Base-by-base conservation (phyloP, 768 basidiomycete species). In the Boletus subcaerulescens region DNA sequence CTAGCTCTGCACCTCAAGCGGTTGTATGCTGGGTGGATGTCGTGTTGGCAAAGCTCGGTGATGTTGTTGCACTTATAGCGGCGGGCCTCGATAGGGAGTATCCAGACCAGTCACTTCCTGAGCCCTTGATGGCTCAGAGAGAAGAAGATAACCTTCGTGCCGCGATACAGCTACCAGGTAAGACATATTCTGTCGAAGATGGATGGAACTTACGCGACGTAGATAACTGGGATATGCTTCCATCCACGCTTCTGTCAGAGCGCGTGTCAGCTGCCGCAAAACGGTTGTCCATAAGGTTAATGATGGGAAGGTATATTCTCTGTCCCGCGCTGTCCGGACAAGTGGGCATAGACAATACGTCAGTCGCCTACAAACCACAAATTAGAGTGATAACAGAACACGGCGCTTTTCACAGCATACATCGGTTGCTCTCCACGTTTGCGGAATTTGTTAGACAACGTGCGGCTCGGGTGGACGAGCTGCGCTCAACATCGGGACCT, bases 101-200 rank as follows among this genome's bases (percentile, higher is more conserved):
- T 20, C 49, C 55, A 6, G 57, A 61, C 11, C 35, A 52, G 18
- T 57, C 55, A 40, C 60, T 65, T 38, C 57, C 57, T 52, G 65
- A 65, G 52, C 76, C 55, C 55, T 64, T 76, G 62, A 67, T 55
- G 57, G 55, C 46, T n/a, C 80, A 80, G 49, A 73, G 72, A 52
- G 76, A 80, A 39, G 76, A 82, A 17, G 80, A 84, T 54, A 71
- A 68, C 51, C 64, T 89, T 31, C 75, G 77, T 39, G 86, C 85
- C 39, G 83, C 85, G 5, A 71, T 78, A 22, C 87, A 90, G 59
- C 71, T 91, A n/a, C 89, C 89, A 55, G 77, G 88, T 85, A 68
- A 56, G 61, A 52, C 41, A 14, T 12, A 10, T 47, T 29, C 32
- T 32, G 9, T 32, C 11, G 24, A 31, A 36, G 43, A 20, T 45